Evolutionary conservation across 768 basidiomycete genomes (phyloP), one percentile per base, ranked within the genome.

Genomic region (Gymnopilus dilepis): DNA sequence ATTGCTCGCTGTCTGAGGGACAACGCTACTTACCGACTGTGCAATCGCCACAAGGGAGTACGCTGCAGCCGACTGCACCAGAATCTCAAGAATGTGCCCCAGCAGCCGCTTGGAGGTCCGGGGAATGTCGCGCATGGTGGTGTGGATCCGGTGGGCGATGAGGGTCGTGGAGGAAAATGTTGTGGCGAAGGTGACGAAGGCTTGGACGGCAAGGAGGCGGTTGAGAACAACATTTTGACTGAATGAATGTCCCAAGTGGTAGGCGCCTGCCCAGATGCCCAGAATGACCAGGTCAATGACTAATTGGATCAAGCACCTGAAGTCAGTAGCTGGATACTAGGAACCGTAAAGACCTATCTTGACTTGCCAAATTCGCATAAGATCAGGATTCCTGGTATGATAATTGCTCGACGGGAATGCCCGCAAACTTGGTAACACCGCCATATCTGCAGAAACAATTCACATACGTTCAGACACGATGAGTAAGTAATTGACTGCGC

Each of bases 391-490:
- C 26, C n/a, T 2, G 48, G 37, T 6, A 40, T 13, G 8, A 30
- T 12, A n/a, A 52, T 42, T 1, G 41, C 12, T 0, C 37, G 24
- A n/a, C 51, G 1, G 2, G 58, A 51, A 17, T 33, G 47, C 9
- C 47, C 42, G 48, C 58, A 59, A 38, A 59, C 37, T n/a, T 59
- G 19, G 24, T 28, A 59, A 19, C 47, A 50, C 21, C 58, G 31
- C 58, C 58, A 59, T 30, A 59, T 51, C 58, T 59, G 37, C n/a
- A 7, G 19, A 30, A n/a, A n/a, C 4, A 5, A 47, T 15, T 13
- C 12, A 19, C 7, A 26, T 6, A 26, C 8, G 5, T 13, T 6
- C 6, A 28, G 1, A 47, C 15, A 37, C 15, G 15, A 9, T 3
- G 15, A 15, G n/a, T n/a, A n/a, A n/a, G n/a, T n/a, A 8, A 37